A percentile compares a stretch with the other conserved stretches of the same genome.
These are phyloP conservation scores for Fusarium sp. DNA, from an alignment of 2,329 filamentous ascomycete genomes.

Conservation along the genomic window DNA sequence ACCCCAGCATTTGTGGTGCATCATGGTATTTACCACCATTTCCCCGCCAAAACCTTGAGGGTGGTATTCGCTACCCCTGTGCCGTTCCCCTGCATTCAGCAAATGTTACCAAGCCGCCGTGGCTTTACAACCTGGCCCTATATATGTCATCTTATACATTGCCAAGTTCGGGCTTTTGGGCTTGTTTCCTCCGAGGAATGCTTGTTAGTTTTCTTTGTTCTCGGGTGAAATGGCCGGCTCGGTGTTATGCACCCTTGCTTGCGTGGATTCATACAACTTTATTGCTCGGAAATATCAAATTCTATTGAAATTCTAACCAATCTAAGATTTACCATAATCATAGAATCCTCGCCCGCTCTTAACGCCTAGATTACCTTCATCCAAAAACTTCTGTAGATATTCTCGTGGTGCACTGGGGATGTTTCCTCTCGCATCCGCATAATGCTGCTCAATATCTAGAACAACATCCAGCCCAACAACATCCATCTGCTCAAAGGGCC, in stretches of 20 bases:
- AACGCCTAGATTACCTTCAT: slow-evolving; percentile 41
- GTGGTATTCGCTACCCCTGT: not conserved
- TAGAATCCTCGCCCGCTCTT: slow-evolving; percentile 46
- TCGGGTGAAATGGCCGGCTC: not conserved
- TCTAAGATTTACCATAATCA: slow-evolving; percentile 17
- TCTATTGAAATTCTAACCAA: not conserved
- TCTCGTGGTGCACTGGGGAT: slow-evolving; percentile 38
- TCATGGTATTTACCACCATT: not conserved
- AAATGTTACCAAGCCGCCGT: not conserved
- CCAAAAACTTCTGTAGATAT: slow-evolving; percentile 38
- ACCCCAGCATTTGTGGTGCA: not conserved
- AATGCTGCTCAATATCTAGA: slow-evolving; percentile 46
- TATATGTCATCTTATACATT: not conserved
- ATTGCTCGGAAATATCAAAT: not conserved
- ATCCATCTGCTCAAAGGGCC: slow-evolving; percentile 47
- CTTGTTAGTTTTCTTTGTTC: not conserved
- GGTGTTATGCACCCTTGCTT: not conserved
- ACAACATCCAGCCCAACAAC: slow-evolving; percentile 46
- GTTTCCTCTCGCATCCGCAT: slow-evolving; percentile 39
- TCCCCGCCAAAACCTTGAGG: not conserved
- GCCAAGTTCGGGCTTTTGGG: not conserved
- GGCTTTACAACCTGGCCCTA: not conserved
- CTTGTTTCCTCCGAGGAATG: not conserved
- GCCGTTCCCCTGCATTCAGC: not conserved
- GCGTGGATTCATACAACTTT: not conserved